Evolutionary conservation across 768 basidiomycete genomes (phyloP), one percentile per base, ranked within the genome.

Genomic region (Mycena capillaripes): DNA sequence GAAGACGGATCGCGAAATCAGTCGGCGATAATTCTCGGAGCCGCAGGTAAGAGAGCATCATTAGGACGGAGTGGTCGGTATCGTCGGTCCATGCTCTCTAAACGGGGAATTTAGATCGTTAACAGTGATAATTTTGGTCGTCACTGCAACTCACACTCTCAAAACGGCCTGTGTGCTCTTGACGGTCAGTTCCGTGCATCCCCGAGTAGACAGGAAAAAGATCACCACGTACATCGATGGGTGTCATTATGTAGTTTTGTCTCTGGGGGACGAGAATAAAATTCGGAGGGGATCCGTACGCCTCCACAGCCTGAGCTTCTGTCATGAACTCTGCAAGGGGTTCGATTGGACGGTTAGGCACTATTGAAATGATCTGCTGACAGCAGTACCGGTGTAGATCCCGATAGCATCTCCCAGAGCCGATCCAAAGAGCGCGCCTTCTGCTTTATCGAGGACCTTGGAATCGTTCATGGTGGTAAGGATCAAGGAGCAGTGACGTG

Each of bases 21-120:
- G 50, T 60, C 1, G 70, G 75, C 8, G 67, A 71, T 19, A 77
- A 44, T 58, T 69, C 66, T 32, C 75, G 46, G 17, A 65, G 38
- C 21, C 76, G 75, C 48, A 77, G 52, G 62, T 67, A 76, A 14
- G 76, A 77, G 11, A 77, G 68, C 38, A 77, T 50, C 34, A 77
- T 74, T 34, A 77, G 29, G 40, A 77, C 59, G 0, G 75, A 62
- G 55, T 77, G 76, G 61, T 77, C 76, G 17, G 76, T 77, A 55
- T 77, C 76, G 42, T 77, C 76, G 25, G 76, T 77, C 76, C 76
- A 77, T 27, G 76, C 76, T 23, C 76, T 66, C 75, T 77, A 32
- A 16, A 17, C 25, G n/a, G n/a, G n/a, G n/a, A n/a, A n/a, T n/a
- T n/a, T n/a, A n/a, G n/a, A n/a, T n/a, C n/a, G n/a, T n/a, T n/a